These are phyloP conservation scores for Orbilia javanica DNA, from an alignment of 2,329 filamentous ascomycete species.

Conservation along the genomic window DNA sequence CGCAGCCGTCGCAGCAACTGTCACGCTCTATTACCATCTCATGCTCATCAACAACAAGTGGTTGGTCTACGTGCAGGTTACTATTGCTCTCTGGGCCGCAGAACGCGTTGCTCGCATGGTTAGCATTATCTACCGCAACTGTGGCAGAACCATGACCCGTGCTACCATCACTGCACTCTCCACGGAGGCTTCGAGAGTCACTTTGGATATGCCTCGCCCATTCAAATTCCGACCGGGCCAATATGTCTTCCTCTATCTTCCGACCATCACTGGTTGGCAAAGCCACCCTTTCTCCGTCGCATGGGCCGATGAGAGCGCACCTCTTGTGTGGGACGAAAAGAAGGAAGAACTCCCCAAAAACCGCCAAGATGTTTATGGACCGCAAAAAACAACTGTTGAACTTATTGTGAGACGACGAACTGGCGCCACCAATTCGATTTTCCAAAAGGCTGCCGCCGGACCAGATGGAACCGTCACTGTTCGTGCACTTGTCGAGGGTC, in stretches of 20 bases:
- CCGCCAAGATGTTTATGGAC: constrained; percentile 72
- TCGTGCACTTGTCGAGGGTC: constrained; percentile 78
- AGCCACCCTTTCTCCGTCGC: constrained; percentile 84
- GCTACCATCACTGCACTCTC: constrained; percentile 81
- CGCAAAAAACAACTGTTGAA: constrained; percentile 75
- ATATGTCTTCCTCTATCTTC: constrained; percentile 84
- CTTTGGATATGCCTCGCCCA: constrained; percentile 79
- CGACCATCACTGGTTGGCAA: constrained; percentile 75
- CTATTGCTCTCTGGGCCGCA: constrained; percentile 75
- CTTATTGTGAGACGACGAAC: constrained; percentile 80
- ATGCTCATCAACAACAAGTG: constrained; percentile 71
- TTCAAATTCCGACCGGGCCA: constrained; percentile 81
- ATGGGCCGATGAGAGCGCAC: constrained; percentile 77
- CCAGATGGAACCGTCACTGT: constrained; percentile 74
- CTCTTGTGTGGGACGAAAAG: constrained; percentile 67
- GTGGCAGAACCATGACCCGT: constrained; percentile 73
- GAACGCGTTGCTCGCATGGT: constrained; percentile 74
- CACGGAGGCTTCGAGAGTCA: constrained; percentile 80
- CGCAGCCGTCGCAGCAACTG: constrained; percentile 72
- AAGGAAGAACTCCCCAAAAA: constrained; percentile 69
- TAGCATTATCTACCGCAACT: constrained; percentile 75
- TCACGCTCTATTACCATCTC: constrained; percentile 77
- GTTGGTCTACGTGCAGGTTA: constrained; percentile 72
- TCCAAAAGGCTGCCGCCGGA: constrained; percentile 74
- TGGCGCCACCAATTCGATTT: constrained; percentile 78